Evolutionary conservation across 495 filamentous ascomycete genomes (phyloP).

Genomic region (Neurospora cerealis): DNA sequence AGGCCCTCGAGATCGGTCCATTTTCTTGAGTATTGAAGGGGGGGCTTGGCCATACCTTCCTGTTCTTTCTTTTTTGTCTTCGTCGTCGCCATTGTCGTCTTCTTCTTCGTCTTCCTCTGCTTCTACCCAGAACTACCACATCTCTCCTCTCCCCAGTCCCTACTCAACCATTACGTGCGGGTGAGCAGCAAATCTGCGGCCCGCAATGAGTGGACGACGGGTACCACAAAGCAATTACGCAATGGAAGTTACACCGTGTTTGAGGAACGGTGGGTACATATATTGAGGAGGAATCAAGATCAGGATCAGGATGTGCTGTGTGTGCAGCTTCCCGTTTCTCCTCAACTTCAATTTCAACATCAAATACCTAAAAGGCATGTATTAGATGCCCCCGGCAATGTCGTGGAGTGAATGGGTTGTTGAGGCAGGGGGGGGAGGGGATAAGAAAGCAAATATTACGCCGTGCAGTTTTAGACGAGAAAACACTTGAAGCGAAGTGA

Average conservation of each 20-base stretch:
- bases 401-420: not conserved
- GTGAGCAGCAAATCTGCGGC: not conserved
- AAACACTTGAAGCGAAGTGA: not conserved
- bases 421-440: no score
- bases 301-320: not conserved
- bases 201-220: not conserved
- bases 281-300: not conserved
- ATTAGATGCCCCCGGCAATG: not conserved
- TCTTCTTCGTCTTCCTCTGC: not conserved
- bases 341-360: not conserved
- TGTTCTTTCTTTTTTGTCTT: not conserved
- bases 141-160: not conserved
- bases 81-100: not conserved
- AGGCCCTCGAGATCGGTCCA: not conserved
- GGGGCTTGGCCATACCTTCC: not conserved
- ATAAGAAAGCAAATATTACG: not conserved
- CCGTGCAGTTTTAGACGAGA: not conserved
- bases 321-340: not conserved
- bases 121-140: not conserved
- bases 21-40: not conserved
- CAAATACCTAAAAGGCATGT: not conserved
- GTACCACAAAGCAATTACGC: not conserved
- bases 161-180: not conserved
- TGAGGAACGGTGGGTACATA: not conserved
- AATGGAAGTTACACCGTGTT: not conserved